These are phyloP conservation scores for Candida vaughaniae DNA, from an alignment of 805 yeast species.

Conservation along the genomic window DNA sequence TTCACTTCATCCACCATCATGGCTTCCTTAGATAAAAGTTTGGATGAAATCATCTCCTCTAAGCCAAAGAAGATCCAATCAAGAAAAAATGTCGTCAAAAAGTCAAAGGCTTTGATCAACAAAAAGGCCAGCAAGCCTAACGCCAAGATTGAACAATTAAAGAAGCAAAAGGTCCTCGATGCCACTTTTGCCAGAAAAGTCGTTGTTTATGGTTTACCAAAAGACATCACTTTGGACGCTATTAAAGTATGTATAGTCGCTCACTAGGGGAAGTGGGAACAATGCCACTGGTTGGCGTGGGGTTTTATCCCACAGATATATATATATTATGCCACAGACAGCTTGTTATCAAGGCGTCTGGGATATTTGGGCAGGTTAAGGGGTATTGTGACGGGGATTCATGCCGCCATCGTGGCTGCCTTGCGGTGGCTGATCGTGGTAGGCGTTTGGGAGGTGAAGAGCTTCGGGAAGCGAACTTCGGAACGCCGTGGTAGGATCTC, in stretches of 20 bases:
- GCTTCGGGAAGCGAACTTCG: too few species aligned
- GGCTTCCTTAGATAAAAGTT: constrained; percentile 88
- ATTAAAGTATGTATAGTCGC: constrained; percentile 70
- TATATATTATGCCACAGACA: too few species aligned
- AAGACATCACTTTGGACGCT: constrained; percentile 79
- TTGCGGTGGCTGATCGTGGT: too few species aligned
- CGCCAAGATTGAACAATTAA: constrained; percentile 11
- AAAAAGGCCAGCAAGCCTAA: constrained; percentile 21
- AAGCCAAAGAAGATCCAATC: constrained; percentile 11
- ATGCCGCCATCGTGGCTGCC: too few species aligned
- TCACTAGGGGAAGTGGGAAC: too few species aligned
- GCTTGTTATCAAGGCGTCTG: too few species aligned
- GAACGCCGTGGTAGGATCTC: too few species aligned
- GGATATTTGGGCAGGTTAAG: too few species aligned
- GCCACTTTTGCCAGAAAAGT: constrained; percentile 71
- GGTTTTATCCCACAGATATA: too few species aligned
- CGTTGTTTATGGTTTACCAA: constrained; percentile 81
- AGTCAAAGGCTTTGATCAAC: constrained; percentile 18
- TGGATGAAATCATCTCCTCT: constrained; percentile 89
- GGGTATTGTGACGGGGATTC: too few species aligned
- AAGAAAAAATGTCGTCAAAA: constrained; percentile 15
- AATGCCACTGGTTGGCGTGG: too few species aligned
- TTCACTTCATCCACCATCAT: constrained; percentile 28
- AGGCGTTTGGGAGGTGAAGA: too few species aligned
- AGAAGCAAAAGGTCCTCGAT: constrained; percentile 28